Conservation (phyloP, 192 early-diverging fungal species). For the Gamsiella multidivaricata region DNA sequence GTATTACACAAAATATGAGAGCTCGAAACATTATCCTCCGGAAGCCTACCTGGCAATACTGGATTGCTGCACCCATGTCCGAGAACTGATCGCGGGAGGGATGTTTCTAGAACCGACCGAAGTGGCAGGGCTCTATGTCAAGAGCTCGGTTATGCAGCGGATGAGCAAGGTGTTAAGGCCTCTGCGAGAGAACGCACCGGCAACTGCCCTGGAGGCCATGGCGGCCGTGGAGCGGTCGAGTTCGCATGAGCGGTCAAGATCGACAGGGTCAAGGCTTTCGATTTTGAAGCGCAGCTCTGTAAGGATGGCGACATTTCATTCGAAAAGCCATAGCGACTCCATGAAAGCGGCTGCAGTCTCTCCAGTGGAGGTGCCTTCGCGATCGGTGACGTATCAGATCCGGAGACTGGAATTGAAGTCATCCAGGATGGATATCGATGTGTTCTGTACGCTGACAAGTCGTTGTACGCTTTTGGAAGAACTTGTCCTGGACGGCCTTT, state of each 20-base stretch:
- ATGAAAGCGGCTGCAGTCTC: neutral
- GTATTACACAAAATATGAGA: neutral
- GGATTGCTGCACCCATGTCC: constrained; percentile 17
- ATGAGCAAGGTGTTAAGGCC: neutral
- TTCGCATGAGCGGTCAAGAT: constrained; percentile 1
- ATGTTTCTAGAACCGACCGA: constrained; percentile 13
- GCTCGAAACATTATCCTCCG: constrained; percentile 6
- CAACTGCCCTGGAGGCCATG: constrained; percentile 1
- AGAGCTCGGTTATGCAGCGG: constrained; percentile 2
- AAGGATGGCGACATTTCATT: neutral
- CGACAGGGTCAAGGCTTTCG: neutral
- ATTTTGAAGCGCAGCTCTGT: neutral
- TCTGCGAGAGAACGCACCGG: neutral
- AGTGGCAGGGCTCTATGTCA: neutral
- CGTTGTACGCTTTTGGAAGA: constrained; percentile 16
- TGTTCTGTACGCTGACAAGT: constrained; percentile 5
- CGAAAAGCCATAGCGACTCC: neutral
- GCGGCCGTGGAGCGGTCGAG: neutral
- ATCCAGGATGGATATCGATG: constrained; percentile 5
- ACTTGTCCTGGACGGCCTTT: constrained; percentile 15
- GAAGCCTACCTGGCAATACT: constrained; percentile 12
- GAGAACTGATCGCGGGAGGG: neutral
- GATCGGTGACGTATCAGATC: neutral
- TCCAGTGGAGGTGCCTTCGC: neutral
- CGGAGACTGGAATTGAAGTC: constrained; percentile 5